Evolutionary conservation across 1,284 basidiomycete genomes (phyloP), one percentile per base, ranked within the genome.

Genomic region (Austroboletus rostrupii): DNA sequence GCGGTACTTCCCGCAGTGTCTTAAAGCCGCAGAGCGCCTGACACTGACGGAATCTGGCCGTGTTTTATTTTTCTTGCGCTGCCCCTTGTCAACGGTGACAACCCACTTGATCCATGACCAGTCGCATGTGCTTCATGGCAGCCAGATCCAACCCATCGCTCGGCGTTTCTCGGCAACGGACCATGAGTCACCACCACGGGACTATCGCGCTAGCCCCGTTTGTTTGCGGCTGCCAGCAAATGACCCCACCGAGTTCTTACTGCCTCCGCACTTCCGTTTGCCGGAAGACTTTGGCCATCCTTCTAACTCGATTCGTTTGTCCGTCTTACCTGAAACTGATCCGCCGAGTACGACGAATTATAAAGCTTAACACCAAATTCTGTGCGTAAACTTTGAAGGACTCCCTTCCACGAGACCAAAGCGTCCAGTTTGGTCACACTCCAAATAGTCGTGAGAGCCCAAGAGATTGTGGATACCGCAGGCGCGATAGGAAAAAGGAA

Each of bases 151-250:
- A 31, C 39, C 38, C 21, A 23, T 40, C 10, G 13, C 21, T 39
- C 26, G 44, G 43, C 33, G 8, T 29, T 33, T 51, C 32, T 33
- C 35, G 36, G 35, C 49, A 47, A 52, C 11, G 16, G 50, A 46
- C 16, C 39, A 52, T 5, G 35, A 35, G 13, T 19, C 32, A 14
- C 4, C 3, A n/a, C 6, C 32, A 6, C 28, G 28, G 35, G 19
- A 19, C 19, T 19, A 36, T 36, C 35, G 33, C 43, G 23, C 28
- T 16, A 16, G 20, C 17, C 14, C 3, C 23, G 44, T 10, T 31
- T 2, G 20, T 21, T 29, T 43, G 26, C 28, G 26, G 28, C n/a
- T 36, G 35, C 35, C 17, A 19, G 35, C 17, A 6, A 36, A 36
- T 36, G 17, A 36, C 11, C 10, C 35, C 10, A 17, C 17, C 17